These are phyloP conservation scores for Mycosarcoma mackinlayi DNA, from an alignment of 1,284 basidiomycete species.

Conservation along the genomic window DNA sequence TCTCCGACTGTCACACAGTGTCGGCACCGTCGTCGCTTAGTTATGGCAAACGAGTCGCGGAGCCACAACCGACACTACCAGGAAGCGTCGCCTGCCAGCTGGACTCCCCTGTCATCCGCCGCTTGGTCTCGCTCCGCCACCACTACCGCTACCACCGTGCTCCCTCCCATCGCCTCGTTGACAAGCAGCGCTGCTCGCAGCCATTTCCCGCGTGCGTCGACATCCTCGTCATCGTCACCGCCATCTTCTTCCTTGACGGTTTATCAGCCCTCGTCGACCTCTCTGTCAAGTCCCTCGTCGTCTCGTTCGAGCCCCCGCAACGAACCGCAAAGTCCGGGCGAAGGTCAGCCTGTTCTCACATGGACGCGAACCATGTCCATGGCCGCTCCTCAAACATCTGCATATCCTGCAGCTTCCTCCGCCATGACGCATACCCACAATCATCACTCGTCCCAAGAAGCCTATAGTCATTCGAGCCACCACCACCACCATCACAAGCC, in stretches of 20 bases:
- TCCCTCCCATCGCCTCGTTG: constrained; percentile 27
- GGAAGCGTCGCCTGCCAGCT: constrained; percentile 16
- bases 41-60: constrained; percentile 21
- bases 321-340: constrained; percentile 28
- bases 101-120: constrained; percentile 7
- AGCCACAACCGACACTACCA: constrained; percentile 14
- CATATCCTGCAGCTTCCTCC: not conserved
- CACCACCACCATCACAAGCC: constrained; percentile 16
- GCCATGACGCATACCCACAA: constrained; percentile 11
- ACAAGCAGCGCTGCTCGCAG: constrained; percentile 2
- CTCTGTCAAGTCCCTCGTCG: constrained; percentile 10
- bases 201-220: constrained; percentile 14
- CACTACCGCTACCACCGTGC: too few relatives aligned
- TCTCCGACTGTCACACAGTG: constrained; percentile 1
- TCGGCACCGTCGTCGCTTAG: constrained; percentile 9
- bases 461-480: constrained; percentile 13
- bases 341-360: constrained; percentile 30
- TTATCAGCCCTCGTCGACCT: constrained; percentile 17
- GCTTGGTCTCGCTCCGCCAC: constrained; percentile 4
- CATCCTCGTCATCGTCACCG: constrained; percentile 5
- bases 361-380: constrained; percentile 11
- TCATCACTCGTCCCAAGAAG: not conserved
- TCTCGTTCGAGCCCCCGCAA: constrained; percentile 22
- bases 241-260: not conserved
- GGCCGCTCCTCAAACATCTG: constrained; percentile 7